Conservation (phyloP, 1,139 yeast genomes). For the Suhomyces anneliseae region DNA sequence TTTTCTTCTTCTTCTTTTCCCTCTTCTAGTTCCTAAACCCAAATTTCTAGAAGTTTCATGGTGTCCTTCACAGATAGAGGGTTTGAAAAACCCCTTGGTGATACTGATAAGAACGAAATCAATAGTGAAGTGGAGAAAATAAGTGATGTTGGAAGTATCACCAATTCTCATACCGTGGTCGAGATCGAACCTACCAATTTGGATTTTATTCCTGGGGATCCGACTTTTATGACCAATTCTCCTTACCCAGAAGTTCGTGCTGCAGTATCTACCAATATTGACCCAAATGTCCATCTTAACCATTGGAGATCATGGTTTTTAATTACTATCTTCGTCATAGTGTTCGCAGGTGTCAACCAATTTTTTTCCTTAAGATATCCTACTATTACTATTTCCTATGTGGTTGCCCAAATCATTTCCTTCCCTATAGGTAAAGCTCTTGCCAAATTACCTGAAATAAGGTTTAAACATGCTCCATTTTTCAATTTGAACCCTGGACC, state of each 20-base stretch:
- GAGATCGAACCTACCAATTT: conserved; percentile 15
- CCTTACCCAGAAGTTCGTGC: conserved; percentile 27
- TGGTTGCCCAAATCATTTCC: conserved; percentile 26
- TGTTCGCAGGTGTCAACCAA: conserved; percentile 25
- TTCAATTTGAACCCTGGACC: conserved; percentile 40
- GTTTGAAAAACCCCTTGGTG: background rate
- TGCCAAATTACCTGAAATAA: conserved; percentile 24
- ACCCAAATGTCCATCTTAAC: conserved; percentile 16
- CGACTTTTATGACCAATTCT: conserved; percentile 23
- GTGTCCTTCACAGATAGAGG: conserved; percentile 7
- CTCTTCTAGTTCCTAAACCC: background rate
- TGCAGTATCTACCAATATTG: conserved; percentile 16
- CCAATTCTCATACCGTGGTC: conserved; percentile 4
- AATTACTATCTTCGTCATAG: conserved; percentile 18
- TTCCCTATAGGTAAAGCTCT: conserved; percentile 23
- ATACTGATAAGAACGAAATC: conserved; percentile 4
- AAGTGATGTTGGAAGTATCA: conserved; percentile 4
- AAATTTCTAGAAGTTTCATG: background rate
- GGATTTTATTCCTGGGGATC: conserved; percentile 28
- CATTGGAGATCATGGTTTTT: conserved; percentile 21
- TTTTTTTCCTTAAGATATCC: conserved; percentile 27
- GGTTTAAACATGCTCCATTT: conserved; percentile 18
- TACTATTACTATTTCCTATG: conserved; percentile 20
- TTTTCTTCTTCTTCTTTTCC: too few relatives aligned
- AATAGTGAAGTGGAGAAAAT: conserved; percentile 7